These are phyloP conservation scores for Halteria grandinella DNA, from an alignment of 73 alveolate genomes.

Conservation along the genomic window DNA sequence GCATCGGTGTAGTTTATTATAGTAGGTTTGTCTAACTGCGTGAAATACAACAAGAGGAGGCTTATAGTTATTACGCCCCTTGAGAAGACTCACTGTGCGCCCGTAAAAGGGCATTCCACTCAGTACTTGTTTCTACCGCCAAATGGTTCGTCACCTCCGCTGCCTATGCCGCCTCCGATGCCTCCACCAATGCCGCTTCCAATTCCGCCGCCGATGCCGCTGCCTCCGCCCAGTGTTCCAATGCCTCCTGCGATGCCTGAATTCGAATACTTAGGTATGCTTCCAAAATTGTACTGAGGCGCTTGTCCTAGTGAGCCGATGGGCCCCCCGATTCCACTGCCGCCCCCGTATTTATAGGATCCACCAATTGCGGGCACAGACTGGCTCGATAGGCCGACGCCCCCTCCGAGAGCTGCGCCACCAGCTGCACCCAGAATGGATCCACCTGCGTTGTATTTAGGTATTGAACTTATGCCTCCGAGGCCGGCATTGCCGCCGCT, in stretches of 20 bases:
- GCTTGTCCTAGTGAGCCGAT: conserved; percentile 7
- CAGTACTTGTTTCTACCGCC: neutral
- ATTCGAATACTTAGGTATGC: conserved; percentile 22
- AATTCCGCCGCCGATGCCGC: neutral
- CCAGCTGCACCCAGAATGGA: neutral
- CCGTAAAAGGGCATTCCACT: neutral
- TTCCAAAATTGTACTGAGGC: neutral
- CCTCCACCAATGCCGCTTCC: neutral
- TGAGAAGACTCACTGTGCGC: too few species aligned
- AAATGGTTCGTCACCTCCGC: too few species aligned
- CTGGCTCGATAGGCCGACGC: too few species aligned
- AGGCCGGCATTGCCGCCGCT: conserved; percentile 5
- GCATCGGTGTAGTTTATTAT: too few species aligned
- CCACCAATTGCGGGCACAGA: too few species aligned
- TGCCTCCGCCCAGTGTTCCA: conserved; percentile 20
- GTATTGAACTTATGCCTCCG: neutral
- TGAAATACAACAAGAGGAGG: too few species aligned
- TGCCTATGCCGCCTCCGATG: too few species aligned
- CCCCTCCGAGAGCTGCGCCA: neutral
- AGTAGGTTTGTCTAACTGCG: too few species aligned
- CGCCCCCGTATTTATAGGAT: conserved; percentile 29
- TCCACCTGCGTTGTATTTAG: conserved; percentile 18
- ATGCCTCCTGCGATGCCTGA: conserved; percentile 46
- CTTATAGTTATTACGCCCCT: too few species aligned
- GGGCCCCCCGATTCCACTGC: conserved; percentile 30